Base-by-base conservation (phyloP, 257 asterid species). In the Jacaranda mimosifolia region DNA sequence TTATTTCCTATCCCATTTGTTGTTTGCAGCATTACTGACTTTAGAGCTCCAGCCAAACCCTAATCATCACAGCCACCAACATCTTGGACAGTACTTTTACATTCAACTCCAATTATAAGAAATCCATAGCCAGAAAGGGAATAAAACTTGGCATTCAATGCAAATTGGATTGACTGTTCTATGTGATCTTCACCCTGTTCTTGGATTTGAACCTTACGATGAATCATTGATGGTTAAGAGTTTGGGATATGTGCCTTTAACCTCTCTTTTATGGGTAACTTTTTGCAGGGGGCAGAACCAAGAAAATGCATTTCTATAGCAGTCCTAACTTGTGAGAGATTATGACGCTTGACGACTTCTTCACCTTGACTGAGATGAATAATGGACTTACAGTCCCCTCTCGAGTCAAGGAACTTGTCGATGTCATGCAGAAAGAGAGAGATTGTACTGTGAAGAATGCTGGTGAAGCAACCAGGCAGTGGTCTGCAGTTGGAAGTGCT, bases 351-450 rank as follows among this genome's bases (percentile, higher is more conserved):
- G 94, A 85, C 67, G 89, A 90, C 77, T 88, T 88, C 84, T 88
- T 90, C 79, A 90, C 96, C 75, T 76, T 83, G 88, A 77, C 88
- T 74, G 97, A 92, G 87, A 83, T 82, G 81, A 87, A 85, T 79
- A 74, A 89, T 79, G 97, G 97, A 83, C 90, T 92, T 64, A 48
- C 88, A 13, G 79, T 75, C 77, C 92, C 92, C 72, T 81, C 91
- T 81, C 89, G 92, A 69, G 90, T 92, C 78, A 78, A 60, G 87
- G 97, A 88, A 82, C 92, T 92, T 57, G 74, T 92, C 72, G 86
- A 87, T 75, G 69, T 84, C n/a, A 79, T 92, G 90, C 85, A 85
- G 83, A 88, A 82, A 68, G 90, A 85, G 65, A 81, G 78, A 67
- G 86, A 86, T 62, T 19, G 58, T 75, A 13, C 17, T 55, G 81